Percentiles rank a stretch among this genome's conserved stretches.
phyloP scores from a whole-genome alignment of 352 stramenopile species.

The Globisporangium parvum region DNA sequence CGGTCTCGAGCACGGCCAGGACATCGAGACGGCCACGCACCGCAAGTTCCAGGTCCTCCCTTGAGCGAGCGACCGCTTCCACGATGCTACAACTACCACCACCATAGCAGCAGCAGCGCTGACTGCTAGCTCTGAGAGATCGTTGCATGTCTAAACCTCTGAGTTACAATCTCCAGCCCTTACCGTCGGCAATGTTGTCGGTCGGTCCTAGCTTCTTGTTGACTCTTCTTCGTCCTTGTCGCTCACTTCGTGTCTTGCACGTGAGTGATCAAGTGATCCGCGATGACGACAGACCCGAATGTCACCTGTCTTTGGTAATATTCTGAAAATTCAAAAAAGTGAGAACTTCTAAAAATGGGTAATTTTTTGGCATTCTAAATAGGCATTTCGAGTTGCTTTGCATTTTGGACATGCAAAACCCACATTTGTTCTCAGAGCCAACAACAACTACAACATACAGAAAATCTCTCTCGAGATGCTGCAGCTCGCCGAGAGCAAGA shows the following conservation, averaged over 20 bases:
- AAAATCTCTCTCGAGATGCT: no score
- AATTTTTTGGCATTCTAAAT: no score
- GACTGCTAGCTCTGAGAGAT: background rate
- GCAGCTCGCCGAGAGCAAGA: conserved; percentile 15
- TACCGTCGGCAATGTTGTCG: background rate
- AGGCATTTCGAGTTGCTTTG: no score
- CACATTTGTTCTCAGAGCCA: background rate
- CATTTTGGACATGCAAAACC: no score
- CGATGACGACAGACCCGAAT: no score
- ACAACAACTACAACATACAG: background rate
- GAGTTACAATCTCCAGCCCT: background rate
- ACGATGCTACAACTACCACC: background rate
- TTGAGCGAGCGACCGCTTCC: background rate
- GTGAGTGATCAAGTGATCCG: no score
- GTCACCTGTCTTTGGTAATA: no score
- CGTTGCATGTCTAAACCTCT: background rate
- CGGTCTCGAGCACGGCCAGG: conserved; percentile 45
- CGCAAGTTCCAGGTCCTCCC: conserved; percentile 30
- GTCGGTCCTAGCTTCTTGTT: background rate
- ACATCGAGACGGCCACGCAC: conserved; percentile 52
- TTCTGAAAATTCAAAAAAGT: no score
- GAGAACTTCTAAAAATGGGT: no score
- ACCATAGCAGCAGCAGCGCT: background rate
- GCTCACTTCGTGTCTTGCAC: no score
- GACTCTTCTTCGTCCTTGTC: no score